phyloP scores from a whole-genome alignment of 805 yeast genomes.

The Myxozyma sirexii region DNA sequence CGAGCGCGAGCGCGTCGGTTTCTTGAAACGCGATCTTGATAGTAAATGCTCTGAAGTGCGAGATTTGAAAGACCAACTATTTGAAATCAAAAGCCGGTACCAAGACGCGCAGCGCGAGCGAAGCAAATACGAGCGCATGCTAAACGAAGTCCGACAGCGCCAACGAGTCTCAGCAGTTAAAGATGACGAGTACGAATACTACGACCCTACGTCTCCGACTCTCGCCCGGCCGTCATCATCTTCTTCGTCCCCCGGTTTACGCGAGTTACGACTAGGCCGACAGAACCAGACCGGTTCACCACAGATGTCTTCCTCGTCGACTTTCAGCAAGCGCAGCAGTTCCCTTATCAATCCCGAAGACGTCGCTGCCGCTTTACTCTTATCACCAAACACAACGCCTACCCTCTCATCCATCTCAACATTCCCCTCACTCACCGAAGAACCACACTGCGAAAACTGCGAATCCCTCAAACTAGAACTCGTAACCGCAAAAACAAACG shows the following conservation, averaged over 20 bases:
- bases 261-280: constrained; percentile 31
- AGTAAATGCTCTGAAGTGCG: constrained; percentile 30
- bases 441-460: constrained; percentile 35
- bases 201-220: constrained; percentile 14
- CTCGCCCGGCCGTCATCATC: neutral
- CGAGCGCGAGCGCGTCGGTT: constrained; percentile 24
- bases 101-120: constrained; percentile 30
- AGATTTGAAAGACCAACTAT: constrained; percentile 32
- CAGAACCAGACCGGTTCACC: constrained; percentile 21
- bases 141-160: constrained; percentile 30
- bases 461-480: constrained; percentile 39
- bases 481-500: constrained; percentile 38
- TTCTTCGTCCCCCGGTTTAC: constrained; percentile 14
- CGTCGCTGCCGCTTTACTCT: constrained; percentile 1
- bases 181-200: constrained; percentile 25
- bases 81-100: constrained; percentile 24
- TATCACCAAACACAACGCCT: neutral
- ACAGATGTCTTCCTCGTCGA: neutral
- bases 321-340: constrained; percentile 28
- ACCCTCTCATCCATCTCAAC: neutral
- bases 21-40: constrained; percentile 27
- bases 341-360: constrained; percentile 25
- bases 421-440: neutral
- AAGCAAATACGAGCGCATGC: constrained; percentile 23
- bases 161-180: neutral